phyloP scores from a whole-genome alignment of 2,329 filamentous ascomycete species.

The Aspergillus proliferans region DNA sequence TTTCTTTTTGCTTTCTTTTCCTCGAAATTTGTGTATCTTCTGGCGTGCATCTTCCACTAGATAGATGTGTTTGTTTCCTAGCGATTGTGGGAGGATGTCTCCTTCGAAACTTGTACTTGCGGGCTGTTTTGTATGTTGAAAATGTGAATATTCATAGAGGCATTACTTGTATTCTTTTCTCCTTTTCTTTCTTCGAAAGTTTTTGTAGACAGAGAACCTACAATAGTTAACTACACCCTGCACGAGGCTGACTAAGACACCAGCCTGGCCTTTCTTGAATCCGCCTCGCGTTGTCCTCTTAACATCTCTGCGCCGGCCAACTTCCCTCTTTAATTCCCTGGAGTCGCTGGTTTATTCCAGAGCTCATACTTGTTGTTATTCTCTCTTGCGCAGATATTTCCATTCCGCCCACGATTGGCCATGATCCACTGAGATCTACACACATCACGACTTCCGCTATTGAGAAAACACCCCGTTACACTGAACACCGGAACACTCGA shows the following conservation, averaged over 20 bases:
- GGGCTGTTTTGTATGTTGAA: no score
- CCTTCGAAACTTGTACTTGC: no score
- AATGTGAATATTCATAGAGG: no score
- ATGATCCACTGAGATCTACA: not conserved
- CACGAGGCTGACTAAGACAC: not conserved
- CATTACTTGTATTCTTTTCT: no score
- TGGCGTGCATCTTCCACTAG: constrained; percentile 4
- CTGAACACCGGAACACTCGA: constrained; percentile 2
- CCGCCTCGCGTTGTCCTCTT: not conserved
- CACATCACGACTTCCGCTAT: not conserved
- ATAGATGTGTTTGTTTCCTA: not conserved
- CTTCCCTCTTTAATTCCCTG: no score
- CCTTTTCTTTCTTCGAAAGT: no score
- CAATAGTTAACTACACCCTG: not conserved
- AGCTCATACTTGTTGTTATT: no score
- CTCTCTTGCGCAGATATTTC: no score
- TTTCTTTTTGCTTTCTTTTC: constrained; percentile 3
- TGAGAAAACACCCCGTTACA: not conserved
- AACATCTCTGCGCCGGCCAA: not conserved
- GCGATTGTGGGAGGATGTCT: not conserved
- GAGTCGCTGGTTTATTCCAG: no score
- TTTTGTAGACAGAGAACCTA: no score
- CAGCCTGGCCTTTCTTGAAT: not conserved
- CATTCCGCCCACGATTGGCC: no score
- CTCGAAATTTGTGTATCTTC: constrained; percentile 11